A percentile compares a stretch with the other conserved stretches of the same genome.
Conservation (phyloP, 805 yeast species). For the Dipodascus albidus region DNA sequence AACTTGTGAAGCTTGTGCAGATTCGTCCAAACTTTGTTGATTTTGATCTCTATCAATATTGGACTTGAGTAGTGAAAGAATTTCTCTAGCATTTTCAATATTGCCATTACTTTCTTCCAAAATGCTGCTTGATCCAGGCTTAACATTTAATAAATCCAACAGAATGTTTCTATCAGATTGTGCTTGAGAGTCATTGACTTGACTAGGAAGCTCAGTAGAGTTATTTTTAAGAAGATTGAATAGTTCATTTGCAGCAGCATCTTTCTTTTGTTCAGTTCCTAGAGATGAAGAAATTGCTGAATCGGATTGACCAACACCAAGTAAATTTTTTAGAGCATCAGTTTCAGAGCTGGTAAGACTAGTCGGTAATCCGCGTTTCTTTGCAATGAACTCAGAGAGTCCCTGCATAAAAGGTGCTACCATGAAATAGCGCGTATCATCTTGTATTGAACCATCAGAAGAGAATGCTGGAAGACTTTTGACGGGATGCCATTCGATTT, state of each 20-base stretch:
- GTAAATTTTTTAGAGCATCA: conserved; percentile 20
- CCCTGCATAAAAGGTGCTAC: conserved; percentile 28
- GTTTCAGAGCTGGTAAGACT: conserved; percentile 19
- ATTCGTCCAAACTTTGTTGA: neutral
- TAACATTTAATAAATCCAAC: conserved; percentile 17
- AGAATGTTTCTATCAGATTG: conserved; percentile 16
- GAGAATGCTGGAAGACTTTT: conserved; percentile 23
- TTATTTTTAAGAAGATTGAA: conserved; percentile 8
- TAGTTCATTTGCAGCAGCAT: conserved; percentile 13
- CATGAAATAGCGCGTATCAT: conserved; percentile 19
- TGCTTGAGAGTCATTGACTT: neutral
- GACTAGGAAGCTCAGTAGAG: conserved; percentile 5
- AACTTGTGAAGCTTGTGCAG: neutral
- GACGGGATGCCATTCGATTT: conserved; percentile 57
- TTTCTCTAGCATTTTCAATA: conserved; percentile 22
- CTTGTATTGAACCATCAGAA: conserved; percentile 4
- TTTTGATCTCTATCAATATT: neutral
- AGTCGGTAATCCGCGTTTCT: conserved; percentile 20
- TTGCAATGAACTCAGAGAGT: conserved; percentile 22
- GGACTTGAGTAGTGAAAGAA: conserved; percentile 18
- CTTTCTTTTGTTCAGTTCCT: conserved; percentile 4
- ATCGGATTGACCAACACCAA: conserved; percentile 15
- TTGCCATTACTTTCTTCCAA: conserved; percentile 2
- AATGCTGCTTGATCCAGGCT: conserved; percentile 3
- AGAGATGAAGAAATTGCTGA: neutral